Conservation (phyloP, 805 yeast species). For the Candida quercuum region DNA sequence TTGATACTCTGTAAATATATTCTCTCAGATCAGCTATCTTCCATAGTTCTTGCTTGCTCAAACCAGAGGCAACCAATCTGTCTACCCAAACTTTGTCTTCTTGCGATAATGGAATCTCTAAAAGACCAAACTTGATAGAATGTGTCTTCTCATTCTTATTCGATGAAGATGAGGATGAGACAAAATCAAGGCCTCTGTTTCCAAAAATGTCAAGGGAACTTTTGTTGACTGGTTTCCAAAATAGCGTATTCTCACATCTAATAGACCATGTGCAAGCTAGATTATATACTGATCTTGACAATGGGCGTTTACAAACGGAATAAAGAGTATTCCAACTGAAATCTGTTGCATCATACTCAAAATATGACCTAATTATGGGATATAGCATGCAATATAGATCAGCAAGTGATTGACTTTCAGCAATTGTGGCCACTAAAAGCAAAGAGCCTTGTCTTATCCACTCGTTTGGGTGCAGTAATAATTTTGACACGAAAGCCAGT, state of each 20-base stretch:
- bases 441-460: slow-evolving; percentile 74
- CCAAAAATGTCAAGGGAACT: slow-evolving; percentile 40
- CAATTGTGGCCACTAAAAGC: slow-evolving; percentile 54
- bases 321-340: slow-evolving; percentile 62
- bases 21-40: slow-evolving; percentile 68
- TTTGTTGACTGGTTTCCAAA: slow-evolving; percentile 60
- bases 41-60: slow-evolving; percentile 74
- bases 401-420: slow-evolving; percentile 60
- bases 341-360: slow-evolving; percentile 70
- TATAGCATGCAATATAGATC: slow-evolving; percentile 80
- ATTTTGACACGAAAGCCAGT: slow-evolving; percentile 42
- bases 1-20: slow-evolving; percentile 57
- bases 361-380: slow-evolving; percentile 72
- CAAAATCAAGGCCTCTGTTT: slow-evolving; percentile 31
- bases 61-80: slow-evolving; percentile 66
- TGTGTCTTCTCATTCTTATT: slow-evolving; percentile 11
- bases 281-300: slow-evolving; percentile 60
- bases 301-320: slow-evolving; percentile 62
- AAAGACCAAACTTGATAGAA: slow-evolving; percentile 33
- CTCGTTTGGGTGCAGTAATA: slow-evolving; percentile 80
- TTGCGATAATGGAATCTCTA: slow-evolving; percentile 49
- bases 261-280: slow-evolving; percentile 67
- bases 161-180: slow-evolving; percentile 22
- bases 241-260: slow-evolving; percentile 59
- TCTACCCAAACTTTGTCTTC: slow-evolving; percentile 73